Evolutionary conservation across 805 yeast species (phyloP).

Genomic region (Teunomyces kruisii): DNA sequence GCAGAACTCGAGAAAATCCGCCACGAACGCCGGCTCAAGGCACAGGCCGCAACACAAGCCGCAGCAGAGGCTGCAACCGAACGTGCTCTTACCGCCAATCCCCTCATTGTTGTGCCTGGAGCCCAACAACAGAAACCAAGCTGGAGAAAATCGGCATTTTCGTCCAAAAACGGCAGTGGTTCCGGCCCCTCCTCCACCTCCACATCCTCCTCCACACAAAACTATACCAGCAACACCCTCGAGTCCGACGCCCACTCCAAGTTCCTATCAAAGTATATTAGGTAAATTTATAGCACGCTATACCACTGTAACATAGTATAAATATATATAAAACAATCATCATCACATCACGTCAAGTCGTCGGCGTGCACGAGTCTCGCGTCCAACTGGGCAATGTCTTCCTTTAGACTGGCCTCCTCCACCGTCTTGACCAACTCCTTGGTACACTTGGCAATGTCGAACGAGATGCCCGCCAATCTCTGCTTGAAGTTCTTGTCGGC

Average conservation of each 20-base stretch:
- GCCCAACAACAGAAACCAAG: conserved; percentile 12
- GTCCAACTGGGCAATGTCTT: conserved; percentile 80
- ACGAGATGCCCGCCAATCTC: conserved; percentile 92
- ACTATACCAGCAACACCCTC: conserved; percentile 33
- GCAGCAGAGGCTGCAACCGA: no score
- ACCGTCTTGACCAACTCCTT: conserved; percentile 94
- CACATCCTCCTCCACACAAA: not conserved
- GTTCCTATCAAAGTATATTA: conserved; percentile 34
- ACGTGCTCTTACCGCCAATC: conserved; percentile 9
- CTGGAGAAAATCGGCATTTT: conserved; percentile 34
- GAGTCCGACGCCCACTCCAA: conserved; percentile 35
- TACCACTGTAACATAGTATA: no score
- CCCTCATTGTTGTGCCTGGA: conserved; percentile 5
- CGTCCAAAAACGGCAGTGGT: conserved; percentile 3
- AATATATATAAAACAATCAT: not conserved
- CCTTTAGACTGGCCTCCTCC: conserved; percentile 87
- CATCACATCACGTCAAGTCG: conserved; percentile 7
- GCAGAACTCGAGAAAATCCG: conserved; percentile 19
- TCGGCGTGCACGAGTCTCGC: conserved; percentile 45
- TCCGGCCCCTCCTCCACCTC: no score
- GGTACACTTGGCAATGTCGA: conserved; percentile 94
- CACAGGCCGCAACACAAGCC: conserved; percentile 4
- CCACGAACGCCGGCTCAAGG: conserved; percentile 12
- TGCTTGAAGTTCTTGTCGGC: conserved; percentile 92
- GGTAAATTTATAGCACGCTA: conserved; percentile 14